A percentile compares a stretch with the other conserved stretches of the same genome.
Conservation (phyloP, 2,329 filamentous ascomycete species). For the Penicillium verrucosum region DNA sequence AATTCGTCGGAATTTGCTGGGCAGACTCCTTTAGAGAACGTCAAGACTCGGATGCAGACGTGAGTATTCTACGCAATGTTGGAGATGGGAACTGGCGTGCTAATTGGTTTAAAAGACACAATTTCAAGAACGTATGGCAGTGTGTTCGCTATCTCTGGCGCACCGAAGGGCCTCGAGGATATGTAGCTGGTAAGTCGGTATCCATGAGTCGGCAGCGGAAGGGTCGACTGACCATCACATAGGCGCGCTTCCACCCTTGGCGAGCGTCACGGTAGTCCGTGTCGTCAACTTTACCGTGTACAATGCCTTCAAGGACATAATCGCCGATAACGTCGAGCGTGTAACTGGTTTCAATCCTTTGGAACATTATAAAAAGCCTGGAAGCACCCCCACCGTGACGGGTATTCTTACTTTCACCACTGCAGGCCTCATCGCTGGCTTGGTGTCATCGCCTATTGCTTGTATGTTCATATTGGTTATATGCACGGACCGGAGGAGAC, state of each 20-base stretch:
- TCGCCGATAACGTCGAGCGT: slow-evolving; percentile 40
- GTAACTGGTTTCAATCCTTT: slow-evolving; percentile 43
- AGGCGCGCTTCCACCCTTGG: slow-evolving; percentile 46
- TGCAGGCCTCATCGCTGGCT: slow-evolving; percentile 43
- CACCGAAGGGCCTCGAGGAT: slow-evolving; percentile 47
- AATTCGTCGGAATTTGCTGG: slow-evolving; percentile 1
- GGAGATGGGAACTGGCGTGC: not conserved
- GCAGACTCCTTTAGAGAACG: slow-evolving; percentile 48
- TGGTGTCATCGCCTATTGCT: slow-evolving; percentile 42
- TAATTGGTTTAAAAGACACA: slow-evolving; percentile 33
- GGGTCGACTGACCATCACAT: not conserved
- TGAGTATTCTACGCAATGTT: slow-evolving; percentile 24
- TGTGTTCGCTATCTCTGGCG: slow-evolving; percentile 47
- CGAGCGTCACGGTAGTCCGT: slow-evolving; percentile 45
- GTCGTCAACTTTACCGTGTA: slow-evolving; percentile 49
- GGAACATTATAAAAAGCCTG: slow-evolving; percentile 40
- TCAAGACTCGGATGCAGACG: slow-evolving; percentile 52
- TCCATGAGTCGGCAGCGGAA: not conserved
- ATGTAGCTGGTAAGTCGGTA: slow-evolving; percentile 43
- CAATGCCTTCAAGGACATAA: slow-evolving; percentile 40
- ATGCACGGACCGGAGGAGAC: not conserved
- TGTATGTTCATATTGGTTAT: slow-evolving; percentile 34
- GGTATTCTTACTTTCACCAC: slow-evolving; percentile 43
- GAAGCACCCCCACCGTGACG: slow-evolving; percentile 42
- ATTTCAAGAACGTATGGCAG: slow-evolving; percentile 44